Percentiles rank a stretch among this genome's conserved stretches.
Evolutionary conservation across 441 rosid genomes (phyloP).

Genomic region (Aquilaria agallochum): DNA sequence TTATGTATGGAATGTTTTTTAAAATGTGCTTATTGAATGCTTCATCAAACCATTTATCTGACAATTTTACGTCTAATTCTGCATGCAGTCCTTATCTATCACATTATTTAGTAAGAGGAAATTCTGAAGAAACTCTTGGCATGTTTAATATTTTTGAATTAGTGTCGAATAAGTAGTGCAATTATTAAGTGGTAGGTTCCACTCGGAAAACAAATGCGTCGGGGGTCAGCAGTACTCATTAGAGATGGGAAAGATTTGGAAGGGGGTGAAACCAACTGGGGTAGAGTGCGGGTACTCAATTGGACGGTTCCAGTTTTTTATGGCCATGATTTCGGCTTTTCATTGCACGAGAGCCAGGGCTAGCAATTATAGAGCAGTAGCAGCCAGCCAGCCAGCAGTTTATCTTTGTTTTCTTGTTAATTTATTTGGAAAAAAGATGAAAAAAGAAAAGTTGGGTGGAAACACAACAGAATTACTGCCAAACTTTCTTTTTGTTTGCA

Average conservation of each 20-base stretch:
- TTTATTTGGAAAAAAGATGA: neutral
- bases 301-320: too few relatives aligned
- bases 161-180: too few relatives aligned
- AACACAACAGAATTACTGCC: neutral
- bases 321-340: neutral
- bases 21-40: too few relatives aligned
- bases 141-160: too few relatives aligned
- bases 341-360: slow-evolving; percentile 8
- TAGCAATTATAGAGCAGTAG: slow-evolving; percentile 1
- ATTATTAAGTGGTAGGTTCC: too few relatives aligned
- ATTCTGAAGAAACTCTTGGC: too few relatives aligned
- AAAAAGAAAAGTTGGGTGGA: neutral
- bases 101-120: too few relatives aligned
- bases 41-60: too few relatives aligned
- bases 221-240: slow-evolving; percentile 28
- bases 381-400: too few relatives aligned
- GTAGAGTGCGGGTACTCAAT: slow-evolving; percentile 1
- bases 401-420: neutral
- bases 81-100: too few relatives aligned
- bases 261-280: slow-evolving; percentile 10
- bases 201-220: slow-evolving; percentile 6
- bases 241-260: slow-evolving; percentile 16
- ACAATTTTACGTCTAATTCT: too few relatives aligned
- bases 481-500: slow-evolving; percentile 5
- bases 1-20: too few relatives aligned